These are phyloP conservation scores for Cladosporium sp. DNA, from an alignment of 2,329 filamentous ascomycete species.

Conservation along the genomic window DNA sequence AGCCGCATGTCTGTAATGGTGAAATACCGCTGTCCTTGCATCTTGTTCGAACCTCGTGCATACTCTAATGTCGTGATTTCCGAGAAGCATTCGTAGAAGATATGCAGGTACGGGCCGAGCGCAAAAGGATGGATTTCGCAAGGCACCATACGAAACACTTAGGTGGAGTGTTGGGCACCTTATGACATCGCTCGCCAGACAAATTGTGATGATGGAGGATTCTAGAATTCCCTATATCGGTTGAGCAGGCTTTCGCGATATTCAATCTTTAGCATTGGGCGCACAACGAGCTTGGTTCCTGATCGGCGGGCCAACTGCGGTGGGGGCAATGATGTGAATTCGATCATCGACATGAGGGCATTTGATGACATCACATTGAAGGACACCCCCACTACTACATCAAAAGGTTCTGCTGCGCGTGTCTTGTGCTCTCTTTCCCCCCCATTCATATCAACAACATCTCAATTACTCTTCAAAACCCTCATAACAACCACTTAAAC, in stretches of 20 bases:
- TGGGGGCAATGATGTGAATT: conserved; percentile 7
- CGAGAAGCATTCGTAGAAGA: no score
- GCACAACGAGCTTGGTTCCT: background rate
- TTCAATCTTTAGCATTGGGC: conserved; percentile 14
- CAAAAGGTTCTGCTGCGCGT: conserved; percentile 11
- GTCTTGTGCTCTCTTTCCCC: conserved; percentile 17
- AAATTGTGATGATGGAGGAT: conserved; percentile 5
- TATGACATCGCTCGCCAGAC: background rate
- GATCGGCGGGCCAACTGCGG: conserved; percentile 12
- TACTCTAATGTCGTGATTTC: background rate
- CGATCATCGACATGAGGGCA: conserved; percentile 14
- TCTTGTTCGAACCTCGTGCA: no score
- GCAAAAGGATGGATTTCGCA: no score
- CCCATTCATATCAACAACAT: conserved; percentile 10
- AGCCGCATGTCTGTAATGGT: no score
- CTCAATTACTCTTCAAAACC: background rate
- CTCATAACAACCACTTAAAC: conserved; percentile 1
- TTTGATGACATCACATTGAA: conserved; percentile 11
- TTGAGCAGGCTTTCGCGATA: conserved; percentile 13
- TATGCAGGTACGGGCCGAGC: no score
- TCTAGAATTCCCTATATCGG: conserved; percentile 12
- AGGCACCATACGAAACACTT: background rate
- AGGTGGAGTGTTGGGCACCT: background rate
- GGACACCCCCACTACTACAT: conserved; percentile 12
- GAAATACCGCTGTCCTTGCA: no score